Evolutionary conservation across 2,329 filamentous ascomycete species (phyloP), one percentile per base, ranked within the genome.

Genomic region (Xylariaceae sp.): DNA sequence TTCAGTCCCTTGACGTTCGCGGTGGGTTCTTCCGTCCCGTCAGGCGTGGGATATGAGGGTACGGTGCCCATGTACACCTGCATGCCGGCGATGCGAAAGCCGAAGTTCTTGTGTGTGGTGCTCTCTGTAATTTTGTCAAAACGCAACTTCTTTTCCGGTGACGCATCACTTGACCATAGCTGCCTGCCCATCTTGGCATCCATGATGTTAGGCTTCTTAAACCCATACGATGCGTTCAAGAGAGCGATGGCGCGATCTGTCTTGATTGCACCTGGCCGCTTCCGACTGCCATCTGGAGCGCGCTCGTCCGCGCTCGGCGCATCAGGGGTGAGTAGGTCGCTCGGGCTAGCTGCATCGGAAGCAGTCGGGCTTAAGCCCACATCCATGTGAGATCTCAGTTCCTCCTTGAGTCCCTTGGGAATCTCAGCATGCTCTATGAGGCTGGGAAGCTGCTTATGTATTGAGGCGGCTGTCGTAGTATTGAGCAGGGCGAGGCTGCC

Each of bases 161-260:
- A 79, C 23, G 85, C 85, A 63, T 86, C 79, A 61, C 96, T 90
- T 11, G 90, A 93, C 88, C 92, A 97, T 4, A 99, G 77, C 37
- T 90, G 83, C 53, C 86, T 82, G 49, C 94, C 94, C 17, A 99
- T 84, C 77, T 99, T 99, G 65, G 96, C 84, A 71, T 99, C 94
- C 59, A 99, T 78, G 6, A 99, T 91, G 68, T 96, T 97, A 5
- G 94, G 91, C 60, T 84, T 83, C 68, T 83, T 84, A 78, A 92
- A 97, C 0, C 90, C 91, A 64, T 84, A 82, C 0, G 91, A 87
- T 5, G 90, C 83, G 72, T 97, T 97, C 71, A 92, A 88, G 34
- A 97, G 78, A 10, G 96, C 92, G 15, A 97, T 87, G 1, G 90
- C 89, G 57, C 85, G 80, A 57, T 92, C 86, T 0, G 92, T 96